Evolutionary conservation across 2,329 filamentous ascomycete genomes (phyloP).

Genomic region (Escovopsis weberi): DNA sequence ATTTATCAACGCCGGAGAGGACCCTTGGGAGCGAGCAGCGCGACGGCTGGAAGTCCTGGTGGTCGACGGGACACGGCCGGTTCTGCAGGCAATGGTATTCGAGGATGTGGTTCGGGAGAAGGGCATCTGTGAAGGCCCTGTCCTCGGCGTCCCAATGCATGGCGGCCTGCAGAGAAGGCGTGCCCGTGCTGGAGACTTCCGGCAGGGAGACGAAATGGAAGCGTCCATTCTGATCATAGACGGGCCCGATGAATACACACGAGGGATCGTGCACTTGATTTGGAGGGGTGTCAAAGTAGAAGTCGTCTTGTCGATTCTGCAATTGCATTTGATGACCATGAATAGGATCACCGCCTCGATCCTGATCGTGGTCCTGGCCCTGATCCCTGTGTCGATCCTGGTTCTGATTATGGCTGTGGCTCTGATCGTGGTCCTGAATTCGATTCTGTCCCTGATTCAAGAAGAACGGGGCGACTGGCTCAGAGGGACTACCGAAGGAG

Average conservation of each 20-base stretch:
- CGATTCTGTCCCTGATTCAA: no score
- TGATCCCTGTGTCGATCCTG: no score
- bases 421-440: no score
- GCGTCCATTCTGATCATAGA: no score
- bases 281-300: no score
- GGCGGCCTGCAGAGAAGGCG: constrained; percentile 7
- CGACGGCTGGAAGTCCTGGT: constrained; percentile 11
- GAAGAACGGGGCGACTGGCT: no score
- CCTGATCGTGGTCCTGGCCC: neutral
- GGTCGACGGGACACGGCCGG: constrained; percentile 14
- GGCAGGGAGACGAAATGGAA: constrained; percentile 1
- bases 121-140: neutral
- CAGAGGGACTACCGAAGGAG: constrained; percentile 13
- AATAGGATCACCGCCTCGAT: neutral
- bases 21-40: constrained; percentile 15
- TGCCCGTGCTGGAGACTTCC: neutral
- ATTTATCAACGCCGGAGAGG: constrained; percentile 6
- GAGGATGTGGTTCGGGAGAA: constrained; percentile 16
- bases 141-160: constrained; percentile 10
- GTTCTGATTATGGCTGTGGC: no score
- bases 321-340: no score
- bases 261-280: no score
- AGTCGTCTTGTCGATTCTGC: no score
- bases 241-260: no score
- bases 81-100: constrained; percentile 16